phyloP scores from a whole-genome alignment of 495 filamentous ascomycete genomes.

The Chaetomium tenue region DNA sequence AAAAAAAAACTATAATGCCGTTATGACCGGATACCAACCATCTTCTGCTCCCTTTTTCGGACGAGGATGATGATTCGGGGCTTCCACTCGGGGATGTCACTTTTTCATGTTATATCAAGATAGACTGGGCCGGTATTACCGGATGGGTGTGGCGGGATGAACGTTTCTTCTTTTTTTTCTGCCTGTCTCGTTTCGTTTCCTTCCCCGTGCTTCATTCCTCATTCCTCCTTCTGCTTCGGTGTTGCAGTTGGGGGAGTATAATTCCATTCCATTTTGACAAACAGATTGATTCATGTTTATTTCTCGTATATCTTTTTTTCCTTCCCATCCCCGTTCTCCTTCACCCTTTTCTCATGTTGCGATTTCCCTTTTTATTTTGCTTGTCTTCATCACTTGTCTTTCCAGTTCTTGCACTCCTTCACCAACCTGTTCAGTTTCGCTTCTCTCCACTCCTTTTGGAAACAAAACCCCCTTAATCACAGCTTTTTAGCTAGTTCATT shows the following conservation, averaged over 20 bases:
- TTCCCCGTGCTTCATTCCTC: constrained; percentile 14
- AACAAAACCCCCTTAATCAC: constrained; percentile 12
- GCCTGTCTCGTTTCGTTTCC: constrained; percentile 9
- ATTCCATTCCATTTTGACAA: background rate
- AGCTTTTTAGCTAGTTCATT: constrained; percentile 4
- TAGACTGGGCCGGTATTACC: background rate
- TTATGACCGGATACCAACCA: constrained; percentile 10
- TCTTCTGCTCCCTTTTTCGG: background rate
- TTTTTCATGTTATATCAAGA: background rate
- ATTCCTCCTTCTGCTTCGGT: constrained; percentile 15
- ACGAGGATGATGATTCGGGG: background rate
- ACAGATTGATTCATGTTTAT: background rate
- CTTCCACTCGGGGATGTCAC: background rate
- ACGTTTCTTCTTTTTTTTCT: background rate
- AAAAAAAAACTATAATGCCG: background rate
- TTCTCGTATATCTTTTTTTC: background rate
- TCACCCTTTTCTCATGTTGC: background rate
- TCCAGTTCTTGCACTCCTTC: constrained; percentile 3
- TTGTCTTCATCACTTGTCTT: background rate
- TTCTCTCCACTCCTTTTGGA: constrained; percentile 20
- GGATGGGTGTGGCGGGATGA: background rate
- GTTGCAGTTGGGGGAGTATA: constrained; percentile 5
- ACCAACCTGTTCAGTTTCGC: constrained; percentile 10
- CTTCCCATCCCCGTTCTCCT: constrained; percentile 5
- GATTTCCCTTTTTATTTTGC: constrained; percentile 10